Percentiles rank a stretch among this genome's conserved stretches.
These are phyloP conservation scores for Metroxylon sagu DNA, from an alignment of 176 grass and related monocot genomes.

Conservation along the genomic window DNA sequence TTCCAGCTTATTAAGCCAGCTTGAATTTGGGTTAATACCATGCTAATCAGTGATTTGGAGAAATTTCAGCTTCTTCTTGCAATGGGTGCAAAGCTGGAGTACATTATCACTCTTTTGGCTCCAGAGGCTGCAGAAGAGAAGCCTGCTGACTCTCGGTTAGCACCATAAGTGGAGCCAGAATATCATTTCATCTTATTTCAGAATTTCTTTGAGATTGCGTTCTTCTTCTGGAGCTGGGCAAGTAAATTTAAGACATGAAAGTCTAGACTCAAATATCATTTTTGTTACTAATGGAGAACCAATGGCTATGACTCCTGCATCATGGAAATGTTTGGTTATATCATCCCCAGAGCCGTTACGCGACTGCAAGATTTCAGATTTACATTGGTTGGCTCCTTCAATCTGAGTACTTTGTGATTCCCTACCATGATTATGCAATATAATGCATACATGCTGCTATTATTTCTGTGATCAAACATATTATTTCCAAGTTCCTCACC, in stretches of 20 bases:
- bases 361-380: too few species aligned
- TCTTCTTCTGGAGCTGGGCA: slow-evolving; percentile 79
- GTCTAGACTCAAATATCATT: background rate
- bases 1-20: too few species aligned
- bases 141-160: slow-evolving; percentile 9
- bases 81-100: slow-evolving; percentile 78
- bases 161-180: slow-evolving; percentile 36
- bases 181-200: slow-evolving; percentile 96
- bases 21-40: background rate
- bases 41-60: slow-evolving; percentile 2
- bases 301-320: slow-evolving; percentile 76
- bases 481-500: too few species aligned
- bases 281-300: slow-evolving; percentile 26
- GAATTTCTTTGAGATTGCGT: slow-evolving; percentile 81
- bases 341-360: slow-evolving; percentile 49
- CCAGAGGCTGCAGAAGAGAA: slow-evolving; percentile 38
- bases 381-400: too few species aligned
- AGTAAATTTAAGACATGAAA: background rate
- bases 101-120: slow-evolving; percentile 61
- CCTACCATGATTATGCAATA: too few species aligned
- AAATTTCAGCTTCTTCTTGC: slow-evolving; percentile 64
- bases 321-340: slow-evolving; percentile 49
- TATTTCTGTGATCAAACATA: too few species aligned
- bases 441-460: too few species aligned
- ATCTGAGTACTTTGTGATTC: too few species aligned